Percentiles rank a stretch among this genome's conserved stretches.
phyloP scores from a whole-genome alignment of 345 rosid species.

The Euphorbia lathyris region DNA sequence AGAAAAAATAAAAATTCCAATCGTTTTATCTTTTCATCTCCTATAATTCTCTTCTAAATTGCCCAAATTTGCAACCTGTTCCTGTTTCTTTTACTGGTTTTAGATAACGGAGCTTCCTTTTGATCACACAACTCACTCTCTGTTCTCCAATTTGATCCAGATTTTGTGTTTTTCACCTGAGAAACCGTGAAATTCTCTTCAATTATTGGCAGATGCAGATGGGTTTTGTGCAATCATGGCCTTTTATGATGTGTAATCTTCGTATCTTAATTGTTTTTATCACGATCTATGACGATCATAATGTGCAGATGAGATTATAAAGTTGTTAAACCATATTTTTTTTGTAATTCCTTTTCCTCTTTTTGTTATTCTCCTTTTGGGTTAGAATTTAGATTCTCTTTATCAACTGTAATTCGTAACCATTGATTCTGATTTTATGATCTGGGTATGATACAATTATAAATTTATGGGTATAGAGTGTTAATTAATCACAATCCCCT shows the following conservation, averaged over 20 bases:
- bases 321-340: conserved; percentile 23
- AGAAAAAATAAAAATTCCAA: not conserved
- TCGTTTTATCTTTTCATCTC: conserved; percentile 12
- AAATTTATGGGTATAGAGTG: conserved; percentile 9
- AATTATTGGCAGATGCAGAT: conserved; percentile 44
- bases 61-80: conserved; percentile 20
- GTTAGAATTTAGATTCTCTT: conserved; percentile 16
- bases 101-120: not conserved
- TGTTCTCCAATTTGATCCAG: conserved; percentile 18
- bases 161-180: conserved; percentile 24
- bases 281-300: conserved; percentile 46
- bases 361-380: conserved; percentile 6
- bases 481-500: conserved; percentile 19
- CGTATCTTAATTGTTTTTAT: conserved; percentile 22
- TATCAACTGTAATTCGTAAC: conserved; percentile 22
- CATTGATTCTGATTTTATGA: conserved; percentile 24
- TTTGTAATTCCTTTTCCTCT: not conserved
- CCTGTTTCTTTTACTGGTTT: not conserved
- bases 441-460: conserved; percentile 32
- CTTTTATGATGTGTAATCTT: conserved; percentile 38
- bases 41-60: conserved; percentile 16
- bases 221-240: conserved; percentile 42
- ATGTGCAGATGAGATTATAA: conserved; percentile 25
- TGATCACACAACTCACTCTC: not conserved
- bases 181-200: conserved; percentile 25